These are phyloP conservation scores for Aulographum hederae DNA, from an alignment of 2,329 filamentous ascomycete genomes.

Conservation along the genomic window DNA sequence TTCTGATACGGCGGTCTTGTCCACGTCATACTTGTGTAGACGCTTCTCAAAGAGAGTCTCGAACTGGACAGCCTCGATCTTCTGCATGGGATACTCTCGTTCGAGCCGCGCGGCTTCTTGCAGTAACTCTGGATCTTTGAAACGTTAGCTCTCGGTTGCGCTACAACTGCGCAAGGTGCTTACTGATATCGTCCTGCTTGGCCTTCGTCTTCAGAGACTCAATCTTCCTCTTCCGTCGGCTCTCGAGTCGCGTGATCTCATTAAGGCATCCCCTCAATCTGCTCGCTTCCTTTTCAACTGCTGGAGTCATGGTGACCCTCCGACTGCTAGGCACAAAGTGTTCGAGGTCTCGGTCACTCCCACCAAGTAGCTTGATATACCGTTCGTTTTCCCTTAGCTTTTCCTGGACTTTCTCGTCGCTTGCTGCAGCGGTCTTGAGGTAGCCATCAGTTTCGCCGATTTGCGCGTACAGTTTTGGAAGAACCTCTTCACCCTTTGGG, in stretches of 20 bases:
- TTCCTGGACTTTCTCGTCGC: slow-evolving; percentile 52
- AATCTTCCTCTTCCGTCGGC: slow-evolving; percentile 58
- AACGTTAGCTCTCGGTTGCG: slow-evolving; percentile 10
- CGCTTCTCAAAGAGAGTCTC: slow-evolving; percentile 77
- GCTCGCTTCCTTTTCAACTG: slow-evolving; percentile 62
- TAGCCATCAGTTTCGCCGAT: slow-evolving; percentile 72
- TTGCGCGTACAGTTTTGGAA: slow-evolving; percentile 54
- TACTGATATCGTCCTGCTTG: slow-evolving; percentile 70
- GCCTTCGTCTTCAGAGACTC: slow-evolving; percentile 64
- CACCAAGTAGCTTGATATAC: slow-evolving; percentile 57
- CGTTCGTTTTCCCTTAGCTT: slow-evolving; percentile 64
- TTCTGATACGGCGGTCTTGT: slow-evolving; percentile 50
- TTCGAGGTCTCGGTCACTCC: slow-evolving; percentile 64
- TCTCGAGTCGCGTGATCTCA: slow-evolving; percentile 70
- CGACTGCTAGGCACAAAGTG: slow-evolving; percentile 79
- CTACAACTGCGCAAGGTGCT: slow-evolving; percentile 10
- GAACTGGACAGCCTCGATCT: slow-evolving; percentile 76
- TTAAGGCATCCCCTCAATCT: slow-evolving; percentile 65
- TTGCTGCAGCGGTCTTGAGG: slow-evolving; percentile 51
- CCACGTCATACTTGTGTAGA: slow-evolving; percentile 57
- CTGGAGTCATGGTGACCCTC: slow-evolving; percentile 58
- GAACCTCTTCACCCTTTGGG: slow-evolving; percentile 48
- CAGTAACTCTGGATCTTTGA: slow-evolving; percentile 52
- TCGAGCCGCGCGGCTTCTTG: slow-evolving; percentile 72
- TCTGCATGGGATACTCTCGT: slow-evolving; percentile 66